Conservation (phyloP, 2,329 filamentous ascomycete species). For the Fusarium sterilihyphosum region DNA sequence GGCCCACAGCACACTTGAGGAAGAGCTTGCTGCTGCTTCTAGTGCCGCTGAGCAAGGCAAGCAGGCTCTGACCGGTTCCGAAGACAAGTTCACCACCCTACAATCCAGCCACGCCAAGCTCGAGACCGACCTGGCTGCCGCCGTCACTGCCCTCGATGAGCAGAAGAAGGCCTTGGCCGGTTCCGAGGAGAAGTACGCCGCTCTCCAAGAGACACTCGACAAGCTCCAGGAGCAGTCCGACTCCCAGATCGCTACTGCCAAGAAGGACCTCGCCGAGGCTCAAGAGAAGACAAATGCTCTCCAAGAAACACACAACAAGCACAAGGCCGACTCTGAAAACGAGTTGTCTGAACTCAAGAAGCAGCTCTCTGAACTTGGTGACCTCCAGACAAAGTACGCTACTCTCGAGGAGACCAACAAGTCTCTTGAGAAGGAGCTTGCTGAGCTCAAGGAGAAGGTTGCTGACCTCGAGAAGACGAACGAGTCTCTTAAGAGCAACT, state of each 20-base stretch:
- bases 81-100: slow-evolving; percentile 42
- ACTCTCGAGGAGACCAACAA: slow-evolving; percentile 45
- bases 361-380: slow-evolving; percentile 46
- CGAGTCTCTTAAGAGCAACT: slow-evolving; percentile 44
- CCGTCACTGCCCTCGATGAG: slow-evolving; percentile 42
- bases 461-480: slow-evolving; percentile 40
- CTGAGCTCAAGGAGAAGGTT: slow-evolving; percentile 46
- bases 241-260: slow-evolving; percentile 39
- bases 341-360: slow-evolving; percentile 44
- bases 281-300: slow-evolving; percentile 42
- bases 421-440: slow-evolving; percentile 36
- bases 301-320: slow-evolving; percentile 43
- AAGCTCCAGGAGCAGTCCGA: slow-evolving; percentile 42
- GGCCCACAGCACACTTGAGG: slow-evolving; percentile 45
- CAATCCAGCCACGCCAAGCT: slow-evolving; percentile 43
- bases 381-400: slow-evolving; percentile 46
- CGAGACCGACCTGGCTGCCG: slow-evolving; percentile 42
- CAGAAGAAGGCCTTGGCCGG: slow-evolving; percentile 41
- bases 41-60: slow-evolving; percentile 43
- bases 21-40: slow-evolving; percentile 45
- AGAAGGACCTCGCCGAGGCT: slow-evolving; percentile 38
- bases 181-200: slow-evolving; percentile 42
- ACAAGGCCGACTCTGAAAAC: slow-evolving; percentile 44
- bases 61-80: slow-evolving; percentile 41
- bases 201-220: slow-evolving; percentile 42